These are phyloP conservation scores for Candida gigantensis DNA, from an alignment of 1,139 yeast species.

Conservation along the genomic window DNA sequence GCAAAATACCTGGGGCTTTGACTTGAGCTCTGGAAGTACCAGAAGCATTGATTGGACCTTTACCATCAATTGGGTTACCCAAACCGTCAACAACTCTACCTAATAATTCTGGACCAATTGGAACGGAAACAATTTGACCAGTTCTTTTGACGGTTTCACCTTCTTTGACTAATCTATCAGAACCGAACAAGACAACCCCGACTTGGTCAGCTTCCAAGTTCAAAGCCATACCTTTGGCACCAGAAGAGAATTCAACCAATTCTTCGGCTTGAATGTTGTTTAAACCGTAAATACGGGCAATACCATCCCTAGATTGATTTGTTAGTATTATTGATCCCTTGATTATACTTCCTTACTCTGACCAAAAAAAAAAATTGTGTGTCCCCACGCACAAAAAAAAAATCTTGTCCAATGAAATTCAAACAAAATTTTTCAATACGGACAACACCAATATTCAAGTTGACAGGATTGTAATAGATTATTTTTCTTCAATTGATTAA, in stretches of 20 bases:
- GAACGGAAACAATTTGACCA: conserved; percentile 98
- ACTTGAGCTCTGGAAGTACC: conserved; percentile 94
- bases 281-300: conserved; percentile 99
- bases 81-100: conserved; percentile 99
- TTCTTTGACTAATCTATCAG: conserved; percentile 97
- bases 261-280: conserved; percentile 99
- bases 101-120: conserved; percentile 96
- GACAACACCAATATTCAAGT: neutral
- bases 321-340: conserved; percentile 23
- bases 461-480: neutral
- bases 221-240: conserved; percentile 99
- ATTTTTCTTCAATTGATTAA: conserved; percentile 2
- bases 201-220: conserved; percentile 99
- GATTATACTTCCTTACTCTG: neutral
- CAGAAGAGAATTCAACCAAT: conserved; percentile 98
- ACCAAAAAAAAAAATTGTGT: conserved; percentile 3
- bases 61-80: conserved; percentile 99
- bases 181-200: conserved; percentile 99
- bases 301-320: conserved; percentile 80
- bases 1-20: conserved; percentile 99
- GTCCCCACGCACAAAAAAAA: conserved; percentile 8
- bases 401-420: conserved; percentile 9
- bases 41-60: conserved; percentile 93
- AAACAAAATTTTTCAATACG: conserved; percentile 6
- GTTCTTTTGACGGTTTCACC: conserved; percentile 99